These are phyloP conservation scores for Nakazawaea ishiwadae DNA, from an alignment of 805 yeast species.

Conservation along the genomic window DNA sequence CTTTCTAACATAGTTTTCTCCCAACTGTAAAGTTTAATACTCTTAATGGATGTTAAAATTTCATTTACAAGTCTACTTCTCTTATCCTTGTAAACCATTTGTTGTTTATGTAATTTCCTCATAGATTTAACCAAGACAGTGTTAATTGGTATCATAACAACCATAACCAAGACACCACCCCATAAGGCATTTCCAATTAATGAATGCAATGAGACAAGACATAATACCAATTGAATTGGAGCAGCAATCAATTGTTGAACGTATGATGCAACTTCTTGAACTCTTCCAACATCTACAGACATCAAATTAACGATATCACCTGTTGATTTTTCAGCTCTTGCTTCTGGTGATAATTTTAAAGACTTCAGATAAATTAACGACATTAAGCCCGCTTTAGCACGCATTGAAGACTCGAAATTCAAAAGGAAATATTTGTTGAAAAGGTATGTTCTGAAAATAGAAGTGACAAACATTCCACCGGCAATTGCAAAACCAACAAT, in stretches of 20 bases:
- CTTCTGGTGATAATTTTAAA: constrained; percentile 59
- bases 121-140: constrained; percentile 39
- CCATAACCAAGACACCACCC: constrained; percentile 50
- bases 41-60: constrained; percentile 53
- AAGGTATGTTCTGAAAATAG: constrained; percentile 55
- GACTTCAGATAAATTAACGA: constrained; percentile 70
- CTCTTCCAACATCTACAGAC: constrained; percentile 68
- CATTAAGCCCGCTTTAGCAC: constrained; percentile 60
- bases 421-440: constrained; percentile 65
- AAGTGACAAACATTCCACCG: constrained; percentile 54
- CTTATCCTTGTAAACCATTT: constrained; percentile 59
- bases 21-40: constrained; percentile 67
- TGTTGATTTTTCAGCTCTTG: constrained; percentile 54
- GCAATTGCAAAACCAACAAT: constrained; percentile 63
- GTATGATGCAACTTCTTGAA: constrained; percentile 55
- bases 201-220: constrained; percentile 48
- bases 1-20: constrained; percentile 58
- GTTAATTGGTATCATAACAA: constrained; percentile 55
- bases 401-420: constrained; percentile 58
- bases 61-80: constrained; percentile 60
- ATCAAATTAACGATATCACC: constrained; percentile 80
- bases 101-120: constrained; percentile 43
- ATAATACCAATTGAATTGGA: constrained; percentile 51
- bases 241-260: constrained; percentile 53
- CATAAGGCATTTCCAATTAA: constrained; percentile 55